phyloP scores from a whole-genome alignment of 1,284 basidiomycete species.

The Earliella scabrosa region DNA sequence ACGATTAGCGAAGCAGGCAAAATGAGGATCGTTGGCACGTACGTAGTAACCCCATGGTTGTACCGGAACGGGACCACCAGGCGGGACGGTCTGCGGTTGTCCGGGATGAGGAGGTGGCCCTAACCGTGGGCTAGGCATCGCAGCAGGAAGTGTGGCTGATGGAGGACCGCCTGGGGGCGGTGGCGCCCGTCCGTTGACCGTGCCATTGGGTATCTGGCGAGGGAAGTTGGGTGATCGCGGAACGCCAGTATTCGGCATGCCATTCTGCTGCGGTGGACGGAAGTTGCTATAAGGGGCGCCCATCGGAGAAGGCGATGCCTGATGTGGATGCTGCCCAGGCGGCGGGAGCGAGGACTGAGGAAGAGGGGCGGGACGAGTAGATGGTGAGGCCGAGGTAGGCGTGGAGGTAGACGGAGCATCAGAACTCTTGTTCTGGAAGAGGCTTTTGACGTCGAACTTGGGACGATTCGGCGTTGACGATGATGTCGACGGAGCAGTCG shows the following conservation, averaged over 20 bases:
- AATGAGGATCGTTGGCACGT: slow-evolving; percentile 18
- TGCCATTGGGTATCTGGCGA: slow-evolving; percentile 67
- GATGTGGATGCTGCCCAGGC: slow-evolving; percentile 43
- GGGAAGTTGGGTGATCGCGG: slow-evolving; percentile 70
- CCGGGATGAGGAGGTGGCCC: slow-evolving; percentile 53
- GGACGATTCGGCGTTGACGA: slow-evolving; percentile 37
- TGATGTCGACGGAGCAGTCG: slow-evolving; percentile 39
- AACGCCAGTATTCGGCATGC: slow-evolving; percentile 42
- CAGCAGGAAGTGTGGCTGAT: slow-evolving; percentile 44
- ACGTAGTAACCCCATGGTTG: slow-evolving; percentile 46
- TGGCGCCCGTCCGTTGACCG: slow-evolving; percentile 57
- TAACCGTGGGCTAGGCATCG: slow-evolving; percentile 68
- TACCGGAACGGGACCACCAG: slow-evolving; percentile 35
- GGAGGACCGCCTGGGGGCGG: slow-evolving; percentile 55
- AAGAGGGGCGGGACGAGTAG: slow-evolving; percentile 48
- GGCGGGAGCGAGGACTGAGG: slow-evolving; percentile 41
- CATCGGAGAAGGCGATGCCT: slow-evolving; percentile 48
- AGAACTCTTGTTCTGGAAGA: slow-evolving; percentile 62
- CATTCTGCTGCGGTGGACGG: slow-evolving; percentile 36
- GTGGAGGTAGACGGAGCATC: slow-evolving; percentile 42
- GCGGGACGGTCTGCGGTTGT: slow-evolving; percentile 44
- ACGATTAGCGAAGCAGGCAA: neutral
- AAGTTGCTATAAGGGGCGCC: slow-evolving; percentile 46
- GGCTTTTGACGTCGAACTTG: slow-evolving; percentile 66
- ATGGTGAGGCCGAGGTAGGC: slow-evolving; percentile 46